A percentile compares a stretch with the other conserved stretches of the same genome.
Conservation (phyloP, 192 early-diverging fungal species). For the Backusella macrospora region DNA sequence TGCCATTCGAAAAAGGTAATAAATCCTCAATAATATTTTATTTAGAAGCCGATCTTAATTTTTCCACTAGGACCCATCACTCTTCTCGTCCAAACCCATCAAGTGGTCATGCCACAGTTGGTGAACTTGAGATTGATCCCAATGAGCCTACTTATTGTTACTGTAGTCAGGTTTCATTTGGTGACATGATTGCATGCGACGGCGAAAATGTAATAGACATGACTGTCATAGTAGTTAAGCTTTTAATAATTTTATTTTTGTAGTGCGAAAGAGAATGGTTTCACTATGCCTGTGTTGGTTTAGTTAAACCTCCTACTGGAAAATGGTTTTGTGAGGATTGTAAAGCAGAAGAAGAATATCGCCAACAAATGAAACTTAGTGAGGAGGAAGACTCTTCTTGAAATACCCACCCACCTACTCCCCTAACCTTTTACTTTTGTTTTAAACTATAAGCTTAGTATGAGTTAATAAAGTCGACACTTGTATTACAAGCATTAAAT, state of each 20-base stretch:
- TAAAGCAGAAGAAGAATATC: slow-evolving; percentile 28
- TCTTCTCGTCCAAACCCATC: slow-evolving; percentile 39
- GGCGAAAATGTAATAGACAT: slow-evolving; percentile 59
- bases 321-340: slow-evolving; percentile 88
- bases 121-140: slow-evolving; percentile 78
- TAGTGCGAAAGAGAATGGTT: slow-evolving; percentile 90
- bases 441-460: no score
- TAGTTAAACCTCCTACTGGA: slow-evolving; percentile 76
- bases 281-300: slow-evolving; percentile 83
- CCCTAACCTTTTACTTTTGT: no score
- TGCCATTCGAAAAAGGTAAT: slow-evolving; percentile 23
- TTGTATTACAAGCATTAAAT: no score
- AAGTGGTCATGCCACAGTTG: slow-evolving; percentile 8
- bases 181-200: slow-evolving; percentile 89
- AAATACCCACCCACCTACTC: not conserved
- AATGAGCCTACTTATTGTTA: slow-evolving; percentile 90
- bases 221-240: no score
- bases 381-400: not conserved
- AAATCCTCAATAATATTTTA: not conserved
- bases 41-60: not conserved
- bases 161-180: slow-evolving; percentile 84
- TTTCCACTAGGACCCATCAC: slow-evolving; percentile 29
- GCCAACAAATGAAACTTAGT: slow-evolving; percentile 12
- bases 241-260: slow-evolving; percentile 1
- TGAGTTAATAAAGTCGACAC: no score